Base-by-base conservation (phyloP, 1,139 yeast species). In the Yamadazyma blattariae region DNA sequence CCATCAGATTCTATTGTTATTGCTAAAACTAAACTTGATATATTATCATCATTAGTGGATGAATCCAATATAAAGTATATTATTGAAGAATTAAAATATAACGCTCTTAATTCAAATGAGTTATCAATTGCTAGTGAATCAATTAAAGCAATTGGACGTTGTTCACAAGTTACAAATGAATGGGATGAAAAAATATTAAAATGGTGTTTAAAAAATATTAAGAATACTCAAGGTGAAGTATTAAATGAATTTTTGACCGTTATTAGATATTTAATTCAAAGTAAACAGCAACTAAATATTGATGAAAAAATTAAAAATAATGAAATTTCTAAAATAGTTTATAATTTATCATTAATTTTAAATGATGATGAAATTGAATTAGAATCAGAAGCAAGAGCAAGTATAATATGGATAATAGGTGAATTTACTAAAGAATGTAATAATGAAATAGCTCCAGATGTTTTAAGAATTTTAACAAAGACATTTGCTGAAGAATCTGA, bases 361-460 rank as follows among this genome's bases (percentile, higher is more conserved):
- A 40, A 44, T 3, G 61, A 58, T 35, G 46, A 47, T 3, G 44
- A 43, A 12, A 29, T 62, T 3, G 50, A 53, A 2, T 48, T 71
- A 21, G 70, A 61, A 21, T 54, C 64, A 16, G 68, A 70, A 13
- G 96, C 97, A 0, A 77, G 81, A 45, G 89, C 95, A 1, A 84
- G 94, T 37, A 80, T 89, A 15, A 72, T 92, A 13, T 94, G 97
- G 97, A 71, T 90, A 10, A 76, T 92, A 30, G 97, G 97, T 2
- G 97, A 92, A 52, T 82, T 85, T 51, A 60, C 74, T 0, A 65
- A 59, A 29, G 52, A 57, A n/a, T 57, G 63, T 8, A 49, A 58
- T 7, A 68, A 68, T 32, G 35, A 52, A 17, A 69, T 85, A 31
- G 88, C 88, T 1, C 94, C 95, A 0, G 97, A 92, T 55, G 77